phyloP scores from a whole-genome alignment of 208 protist genomes.

The Leptomonas pyrrhocoris region DNA sequence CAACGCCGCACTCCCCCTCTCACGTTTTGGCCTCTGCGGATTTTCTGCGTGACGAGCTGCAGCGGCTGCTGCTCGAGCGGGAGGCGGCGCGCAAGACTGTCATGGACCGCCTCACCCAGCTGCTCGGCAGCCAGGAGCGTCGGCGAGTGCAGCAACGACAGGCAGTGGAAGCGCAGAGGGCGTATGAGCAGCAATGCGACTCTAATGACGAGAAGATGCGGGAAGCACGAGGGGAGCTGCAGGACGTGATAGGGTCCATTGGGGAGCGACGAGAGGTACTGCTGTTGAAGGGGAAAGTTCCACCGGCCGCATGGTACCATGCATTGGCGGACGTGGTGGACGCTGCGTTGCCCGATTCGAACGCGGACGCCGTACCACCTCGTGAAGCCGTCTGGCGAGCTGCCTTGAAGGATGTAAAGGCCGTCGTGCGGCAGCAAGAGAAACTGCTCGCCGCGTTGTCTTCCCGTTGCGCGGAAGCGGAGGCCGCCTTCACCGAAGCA shows the following conservation, averaged over 20 bases:
- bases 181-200: not conserved
- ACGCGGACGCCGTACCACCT: not conserved
- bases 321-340: constrained; percentile 1
- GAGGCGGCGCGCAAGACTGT: constrained; percentile 30
- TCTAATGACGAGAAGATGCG: not conserved
- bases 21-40: not conserved
- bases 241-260: too few relatives aligned
- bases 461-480: constrained; percentile 21
- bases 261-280: not conserved
- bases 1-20: not conserved
- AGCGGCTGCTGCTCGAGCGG: constrained; percentile 31
- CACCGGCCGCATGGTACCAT: constrained; percentile 13
- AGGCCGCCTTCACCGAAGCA: constrained; percentile 26
- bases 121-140: not conserved
- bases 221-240: not conserved
- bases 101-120: constrained; percentile 5
- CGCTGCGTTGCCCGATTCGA: not conserved
- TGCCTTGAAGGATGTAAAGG: constrained; percentile 34
- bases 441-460: constrained; percentile 32
- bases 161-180: not conserved
- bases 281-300: not conserved
- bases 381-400: constrained; percentile 9
- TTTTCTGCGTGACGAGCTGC: constrained; percentile 24
- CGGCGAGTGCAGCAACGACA: not conserved
- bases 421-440: constrained; percentile 36